These are phyloP conservation scores for Chlamydomonas sphaeroides DNA, from an alignment of 139 green algal species.

Conservation along the genomic window DNA sequence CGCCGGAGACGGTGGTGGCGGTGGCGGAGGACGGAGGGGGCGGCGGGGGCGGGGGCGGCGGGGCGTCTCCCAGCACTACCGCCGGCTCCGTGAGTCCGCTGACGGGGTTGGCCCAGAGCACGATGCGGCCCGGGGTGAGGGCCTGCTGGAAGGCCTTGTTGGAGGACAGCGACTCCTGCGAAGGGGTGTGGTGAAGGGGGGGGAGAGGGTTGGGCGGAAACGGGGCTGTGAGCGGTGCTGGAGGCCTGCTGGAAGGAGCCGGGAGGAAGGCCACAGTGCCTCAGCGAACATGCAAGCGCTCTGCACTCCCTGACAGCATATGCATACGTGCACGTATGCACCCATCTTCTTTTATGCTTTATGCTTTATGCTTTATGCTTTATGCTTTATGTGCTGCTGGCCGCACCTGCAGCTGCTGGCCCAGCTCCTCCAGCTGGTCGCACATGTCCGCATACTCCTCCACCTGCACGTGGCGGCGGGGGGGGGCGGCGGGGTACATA, in stretches of 20 bases:
- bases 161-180: slow-evolving; percentile 64
- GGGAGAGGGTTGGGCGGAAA: not conserved
- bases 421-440: slow-evolving; percentile 59
- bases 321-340: too few relatives aligned
- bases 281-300: not conserved
- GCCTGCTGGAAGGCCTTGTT: slow-evolving; percentile 61
- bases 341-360: too few relatives aligned
- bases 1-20: too few relatives aligned
- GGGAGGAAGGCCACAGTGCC: too few relatives aligned
- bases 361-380: too few relatives aligned
- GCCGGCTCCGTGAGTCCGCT: slow-evolving; percentile 73
- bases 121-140: slow-evolving; percentile 65
- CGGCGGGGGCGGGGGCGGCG: not conserved
- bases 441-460: slow-evolving; percentile 64
- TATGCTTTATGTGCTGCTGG: too few relatives aligned
- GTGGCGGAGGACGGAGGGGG: not conserved
- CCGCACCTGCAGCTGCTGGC: slow-evolving; percentile 56
- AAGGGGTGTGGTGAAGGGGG: not conserved
- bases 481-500: too few relatives aligned
- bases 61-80: slow-evolving; percentile 57
- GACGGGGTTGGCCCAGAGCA: slow-evolving; percentile 62
- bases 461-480: too few relatives aligned
- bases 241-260: too few relatives aligned
- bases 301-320: too few relatives aligned
- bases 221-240: too few relatives aligned